Base-by-base conservation (phyloP, 2,329 filamentous ascomycete species). In the Phyllosticta paracitricarpa region DNA sequence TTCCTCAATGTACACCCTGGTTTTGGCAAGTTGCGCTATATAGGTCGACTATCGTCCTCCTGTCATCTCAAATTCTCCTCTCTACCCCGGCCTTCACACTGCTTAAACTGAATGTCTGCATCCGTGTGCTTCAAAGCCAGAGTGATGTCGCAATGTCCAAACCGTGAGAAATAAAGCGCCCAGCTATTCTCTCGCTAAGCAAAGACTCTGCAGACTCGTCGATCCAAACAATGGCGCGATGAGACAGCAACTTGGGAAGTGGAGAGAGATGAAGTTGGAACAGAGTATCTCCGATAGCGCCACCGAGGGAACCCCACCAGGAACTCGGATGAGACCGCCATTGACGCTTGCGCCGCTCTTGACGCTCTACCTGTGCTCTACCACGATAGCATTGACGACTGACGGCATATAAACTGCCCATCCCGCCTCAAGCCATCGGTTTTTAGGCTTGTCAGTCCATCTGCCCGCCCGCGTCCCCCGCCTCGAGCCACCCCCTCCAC, bases 261-360 rank as follows among this genome's bases (percentile, higher is more conserved):
- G 40, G 35, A 40, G 35, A 48, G 40, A 48, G 40, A n/a, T 48
- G 40, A 48, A 48, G 40, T 48, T 48, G 40, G 40, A 48, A 48
- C 40, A 48, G 40, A 48, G 40, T 48, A 48, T 48, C 14, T 14
- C 40, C 40, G 40, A 48, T 48, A 40, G 40, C 40, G 40, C 40
- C 40, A 48, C 40, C 40, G 14, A 22, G 4, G 28, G 12, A 33
- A 58, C 57, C 51, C 58, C 53, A 51, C 58, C 24, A 12, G 26
- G 30, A 56, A 19, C 58, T 53, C 54, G 54, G 54, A 17, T 40
- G 24, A 25, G 19, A 56, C 60, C 60, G 60, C 60, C 56, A 58
- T 62, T 62, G 60, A 62, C 60, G 60, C 60, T 58, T 51, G 54
- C 51, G n/a, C 60, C 60, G 60, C 60, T 54, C 54, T 62, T 62